Evolutionary conservation across 2,329 filamentous ascomycete species (phyloP), one percentile per base, ranked within the genome.

Genomic region (Pestalotiopsis sp.): DNA sequence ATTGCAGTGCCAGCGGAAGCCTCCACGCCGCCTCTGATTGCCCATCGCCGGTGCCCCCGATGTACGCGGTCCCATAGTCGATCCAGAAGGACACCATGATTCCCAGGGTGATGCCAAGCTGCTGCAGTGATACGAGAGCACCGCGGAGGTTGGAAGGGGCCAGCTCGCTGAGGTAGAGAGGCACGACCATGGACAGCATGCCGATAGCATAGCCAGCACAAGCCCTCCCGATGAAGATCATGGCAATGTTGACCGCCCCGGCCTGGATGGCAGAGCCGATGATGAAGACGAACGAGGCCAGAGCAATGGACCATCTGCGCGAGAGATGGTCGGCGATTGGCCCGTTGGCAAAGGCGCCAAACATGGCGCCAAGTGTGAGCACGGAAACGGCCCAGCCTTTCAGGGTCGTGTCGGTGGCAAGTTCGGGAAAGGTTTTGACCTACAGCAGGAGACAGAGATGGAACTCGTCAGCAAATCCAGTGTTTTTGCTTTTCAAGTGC

Each of bases 301-400:
- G 64, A 6, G 81, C 71, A 64, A 82, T 81, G 5, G 78, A 79
- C 2, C 79, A 75, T 66, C 78, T 80, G 25, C 80, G 74, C 1
- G 76, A 76, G 27, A 81, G 67, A 3, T 71, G 73, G 68, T 82
- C 80, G 31, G 80, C 80, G 31, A 82, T 25, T 27, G 82, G 78
- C 1, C 82, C 81, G 67, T 82, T 82, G 69, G 79, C 65, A 31
- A 87, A 76, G 1, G 85, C 85, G 2, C 85, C 85, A 63, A 85
- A 74, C 83, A 83, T 86, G 4, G 84, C 85, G 63, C 82, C 76
- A 0, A 87, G 76, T 11, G 85, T 74, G 4, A 87, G 75, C 2
- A 81, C 84, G 5, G 85, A 85, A 2, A 86, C 84, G 66, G 87
- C 85, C 84, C 85, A 87, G 39, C 84, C 85, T 69, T 86, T 85